phyloP scores from a whole-genome alignment of 1,284 basidiomycete genomes.

The Moniliophthora roreri region DNA sequence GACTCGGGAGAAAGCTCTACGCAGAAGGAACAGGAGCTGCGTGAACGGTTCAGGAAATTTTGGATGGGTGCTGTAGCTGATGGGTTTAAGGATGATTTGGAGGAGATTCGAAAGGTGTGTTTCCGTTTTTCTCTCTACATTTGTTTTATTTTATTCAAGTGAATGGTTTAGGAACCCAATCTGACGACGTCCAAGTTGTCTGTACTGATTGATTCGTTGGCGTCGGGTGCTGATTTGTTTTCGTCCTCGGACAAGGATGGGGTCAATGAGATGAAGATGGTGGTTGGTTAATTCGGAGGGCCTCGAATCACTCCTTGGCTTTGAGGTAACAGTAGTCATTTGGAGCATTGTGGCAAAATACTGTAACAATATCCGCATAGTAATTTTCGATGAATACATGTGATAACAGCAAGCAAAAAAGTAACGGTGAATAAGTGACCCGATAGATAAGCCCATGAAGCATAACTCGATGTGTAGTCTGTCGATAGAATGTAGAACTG shows the following conservation, averaged over 20 bases:
- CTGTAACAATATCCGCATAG: too few relatives aligned
- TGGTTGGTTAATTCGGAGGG: not conserved
- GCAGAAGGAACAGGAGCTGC: conserved; percentile 43
- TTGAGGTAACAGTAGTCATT: too few relatives aligned
- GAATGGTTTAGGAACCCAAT: conserved; percentile 59
- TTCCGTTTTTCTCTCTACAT: not conserved
- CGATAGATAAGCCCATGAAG: too few relatives aligned
- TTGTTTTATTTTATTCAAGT: conserved; percentile 5
- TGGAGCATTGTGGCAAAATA: too few relatives aligned
- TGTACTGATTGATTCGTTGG: conserved; percentile 75
- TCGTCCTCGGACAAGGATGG: conserved; percentile 33
- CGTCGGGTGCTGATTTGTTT: conserved; percentile 73
- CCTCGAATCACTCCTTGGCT: too few relatives aligned
- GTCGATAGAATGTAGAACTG: too few relatives aligned
- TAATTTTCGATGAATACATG: too few relatives aligned
- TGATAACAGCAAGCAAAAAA: too few relatives aligned
- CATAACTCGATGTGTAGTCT: too few relatives aligned
- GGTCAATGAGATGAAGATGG: conserved; percentile 15
- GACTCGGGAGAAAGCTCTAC: conserved; percentile 35
- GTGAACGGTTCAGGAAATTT: conserved; percentile 69
- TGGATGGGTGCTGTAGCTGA: conserved; percentile 81
- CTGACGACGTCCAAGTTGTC: conserved; percentile 63
- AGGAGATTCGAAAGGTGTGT: conserved; percentile 71
- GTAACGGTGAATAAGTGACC: too few relatives aligned
- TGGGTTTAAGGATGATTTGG: conserved; percentile 75